phyloP scores from a whole-genome alignment of 2,329 filamentous ascomycete species.

The Colletotrichum echinochloae region DNA sequence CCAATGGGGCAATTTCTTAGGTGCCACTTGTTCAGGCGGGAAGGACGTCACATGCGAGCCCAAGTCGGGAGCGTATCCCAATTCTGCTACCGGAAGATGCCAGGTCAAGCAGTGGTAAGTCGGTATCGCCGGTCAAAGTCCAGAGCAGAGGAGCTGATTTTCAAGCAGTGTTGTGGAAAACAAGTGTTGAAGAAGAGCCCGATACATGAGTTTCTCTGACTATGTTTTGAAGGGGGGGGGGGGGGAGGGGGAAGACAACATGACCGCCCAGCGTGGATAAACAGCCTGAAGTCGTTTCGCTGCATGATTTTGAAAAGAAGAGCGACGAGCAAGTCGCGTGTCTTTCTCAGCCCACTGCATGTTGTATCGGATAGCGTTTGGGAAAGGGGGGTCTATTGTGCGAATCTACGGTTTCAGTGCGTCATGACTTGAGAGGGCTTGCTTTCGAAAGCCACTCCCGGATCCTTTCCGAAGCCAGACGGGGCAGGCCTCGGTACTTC shows the following conservation, averaged over 20 bases:
- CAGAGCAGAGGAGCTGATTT: not conserved
- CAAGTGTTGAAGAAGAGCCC: not conserved
- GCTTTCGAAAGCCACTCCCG: conserved; percentile 47
- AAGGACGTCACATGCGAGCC: conserved; percentile 16
- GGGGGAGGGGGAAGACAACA: too few relatives aligned
- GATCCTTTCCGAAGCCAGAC: conserved; percentile 41
- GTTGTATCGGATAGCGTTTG: not conserved
- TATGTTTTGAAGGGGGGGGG: too few relatives aligned
- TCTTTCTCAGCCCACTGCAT: not conserved
- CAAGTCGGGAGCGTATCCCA: conserved; percentile 20
- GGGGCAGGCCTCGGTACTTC: conserved; percentile 45
- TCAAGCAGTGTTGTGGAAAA: not conserved
- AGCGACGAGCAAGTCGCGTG: not conserved
- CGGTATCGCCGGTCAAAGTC: not conserved
- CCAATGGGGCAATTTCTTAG: conserved; percentile 21
- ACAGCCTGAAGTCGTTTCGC: too few relatives aligned
- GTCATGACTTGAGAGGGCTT: not conserved
- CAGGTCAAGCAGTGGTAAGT: conserved; percentile 14
- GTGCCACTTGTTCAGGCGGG: conserved; percentile 16
- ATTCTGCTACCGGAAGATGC: conserved; percentile 15
- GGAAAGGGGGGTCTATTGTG: not conserved
- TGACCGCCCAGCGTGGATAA: too few relatives aligned
- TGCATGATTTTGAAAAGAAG: too few relatives aligned
- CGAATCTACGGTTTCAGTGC: not conserved
- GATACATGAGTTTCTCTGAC: too few relatives aligned